These are phyloP conservation scores for Ambrosia trifida DNA, from an alignment of 129 eudicot species.

Conservation along the genomic window DNA sequence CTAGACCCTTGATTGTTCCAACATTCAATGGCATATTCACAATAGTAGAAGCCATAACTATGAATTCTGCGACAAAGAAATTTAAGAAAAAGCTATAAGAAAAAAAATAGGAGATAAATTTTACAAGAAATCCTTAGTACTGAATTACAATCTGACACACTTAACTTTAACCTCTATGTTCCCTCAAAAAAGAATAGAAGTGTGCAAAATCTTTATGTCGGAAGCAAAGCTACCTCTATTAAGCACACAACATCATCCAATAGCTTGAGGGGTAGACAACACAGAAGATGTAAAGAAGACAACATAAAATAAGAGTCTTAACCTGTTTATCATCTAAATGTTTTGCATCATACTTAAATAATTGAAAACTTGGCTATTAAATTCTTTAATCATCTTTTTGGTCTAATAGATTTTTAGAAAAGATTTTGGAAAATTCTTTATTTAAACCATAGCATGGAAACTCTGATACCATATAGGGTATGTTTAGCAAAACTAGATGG, in stretches of 20 bases:
- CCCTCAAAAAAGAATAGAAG: not conserved
- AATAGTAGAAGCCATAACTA: slow-evolving; percentile 37
- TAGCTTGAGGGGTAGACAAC: not conserved
- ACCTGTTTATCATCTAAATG: not conserved
- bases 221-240: not conserved
- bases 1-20: slow-evolving; percentile 43
- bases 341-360: not conserved
- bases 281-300: not conserved
- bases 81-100: not conserved
- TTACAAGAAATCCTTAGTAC: not conserved
- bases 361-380: not conserved
- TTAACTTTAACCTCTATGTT: not conserved
- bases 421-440: not conserved
- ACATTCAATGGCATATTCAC: slow-evolving; percentile 39
- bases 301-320: not conserved
- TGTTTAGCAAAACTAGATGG: too few relatives aligned
- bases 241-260: not conserved
- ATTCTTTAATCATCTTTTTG: not conserved
- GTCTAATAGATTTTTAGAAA: too few relatives aligned
- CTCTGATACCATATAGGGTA: too few relatives aligned
- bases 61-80: slow-evolving; percentile 22
- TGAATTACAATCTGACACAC: not conserved
- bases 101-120: not conserved
- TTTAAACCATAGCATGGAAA: not conserved
- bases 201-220: not conserved